Percentiles rank a stretch among this genome's conserved stretches.
phyloP scores from a whole-genome alignment of 2,329 filamentous ascomycete genomes.

The Penicillium sp. region DNA sequence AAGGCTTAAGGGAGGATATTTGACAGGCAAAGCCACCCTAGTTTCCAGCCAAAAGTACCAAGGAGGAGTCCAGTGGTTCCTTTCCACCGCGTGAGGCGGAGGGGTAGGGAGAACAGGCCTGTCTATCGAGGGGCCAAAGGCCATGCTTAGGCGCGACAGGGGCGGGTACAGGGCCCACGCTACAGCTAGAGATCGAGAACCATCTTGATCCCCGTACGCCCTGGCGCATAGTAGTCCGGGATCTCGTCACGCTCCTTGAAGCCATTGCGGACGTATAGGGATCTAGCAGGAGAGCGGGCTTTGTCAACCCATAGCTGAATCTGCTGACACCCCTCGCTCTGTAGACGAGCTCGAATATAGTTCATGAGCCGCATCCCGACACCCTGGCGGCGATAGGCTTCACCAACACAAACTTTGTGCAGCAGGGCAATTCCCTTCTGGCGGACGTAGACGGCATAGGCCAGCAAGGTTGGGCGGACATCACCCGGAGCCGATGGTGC shows the following conservation, averaged over 20 bases:
- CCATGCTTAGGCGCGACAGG: too few species aligned
- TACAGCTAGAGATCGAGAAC: constrained; percentile 26
- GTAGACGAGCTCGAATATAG: constrained; percentile 37
- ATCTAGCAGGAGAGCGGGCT: constrained; percentile 37
- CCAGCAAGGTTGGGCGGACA: too few species aligned
- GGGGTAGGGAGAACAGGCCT: constrained; percentile 12
- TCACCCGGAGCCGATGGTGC: too few species aligned
- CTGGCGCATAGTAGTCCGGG: constrained; percentile 44
- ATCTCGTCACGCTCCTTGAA: constrained; percentile 42
- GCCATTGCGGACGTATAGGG: constrained; percentile 39
- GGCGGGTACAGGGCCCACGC: too few species aligned
- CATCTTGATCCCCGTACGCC: constrained; percentile 42
- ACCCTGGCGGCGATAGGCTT: constrained; percentile 41
- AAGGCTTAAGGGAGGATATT: too few species aligned
- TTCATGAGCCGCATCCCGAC: constrained; percentile 40
- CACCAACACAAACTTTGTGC: constrained; percentile 47
- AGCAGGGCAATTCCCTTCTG: constrained; percentile 40
- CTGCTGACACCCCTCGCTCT: constrained; percentile 40
- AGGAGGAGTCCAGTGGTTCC: too few species aligned
- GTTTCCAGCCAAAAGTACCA: too few species aligned
- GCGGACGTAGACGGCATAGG: constrained; percentile 43
- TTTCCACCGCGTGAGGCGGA: too few species aligned
- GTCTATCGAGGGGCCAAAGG: too few species aligned
- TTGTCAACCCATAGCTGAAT: constrained; percentile 48
- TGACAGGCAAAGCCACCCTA: too few species aligned